Conservation (phyloP, 441 rosid genomes). For the Omphalea diandra region DNA sequence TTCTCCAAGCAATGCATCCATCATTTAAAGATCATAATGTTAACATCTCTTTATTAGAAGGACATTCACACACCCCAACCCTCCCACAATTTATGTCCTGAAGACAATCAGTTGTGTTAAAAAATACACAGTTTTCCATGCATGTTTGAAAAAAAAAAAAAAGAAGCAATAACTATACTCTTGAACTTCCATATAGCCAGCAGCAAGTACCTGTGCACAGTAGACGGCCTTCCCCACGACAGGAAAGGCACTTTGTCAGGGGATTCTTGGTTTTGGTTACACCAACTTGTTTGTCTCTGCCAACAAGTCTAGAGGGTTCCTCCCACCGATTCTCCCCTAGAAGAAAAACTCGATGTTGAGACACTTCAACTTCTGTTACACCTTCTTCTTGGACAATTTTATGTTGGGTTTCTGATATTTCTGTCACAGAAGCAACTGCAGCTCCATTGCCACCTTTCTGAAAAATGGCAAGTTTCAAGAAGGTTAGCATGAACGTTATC, state of each 20-base stretch:
- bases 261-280: slow-evolving; percentile 31
- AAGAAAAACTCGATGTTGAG: slow-evolving; percentile 72
- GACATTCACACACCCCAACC: too few relatives aligned
- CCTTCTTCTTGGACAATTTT: slow-evolving; percentile 46
- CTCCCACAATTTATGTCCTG: too few relatives aligned
- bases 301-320: slow-evolving; percentile 71
- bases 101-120: too few relatives aligned
- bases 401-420: slow-evolving; percentile 49
- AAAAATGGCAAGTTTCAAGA: slow-evolving; percentile 16
- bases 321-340: slow-evolving; percentile 98
- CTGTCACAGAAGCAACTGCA: slow-evolving; percentile 44
- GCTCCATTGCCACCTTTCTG: slow-evolving; percentile 66
- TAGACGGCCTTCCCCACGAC: slow-evolving; percentile 84
- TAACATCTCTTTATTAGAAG: too few relatives aligned
- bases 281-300: slow-evolving; percentile 35
- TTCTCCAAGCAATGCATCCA: too few relatives aligned
- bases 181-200: slow-evolving; percentile 1
- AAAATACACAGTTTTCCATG: not conserved
- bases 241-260: slow-evolving; percentile 58
- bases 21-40: too few relatives aligned
- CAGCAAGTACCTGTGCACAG: slow-evolving; percentile 62
- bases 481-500: too few relatives aligned
- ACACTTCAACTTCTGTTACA: slow-evolving; percentile 33
- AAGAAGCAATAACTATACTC: not conserved
- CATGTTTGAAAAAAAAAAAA: not conserved